phyloP scores from a whole-genome alignment of 177 flowering plant species.

The Vitis hybrid region DNA sequence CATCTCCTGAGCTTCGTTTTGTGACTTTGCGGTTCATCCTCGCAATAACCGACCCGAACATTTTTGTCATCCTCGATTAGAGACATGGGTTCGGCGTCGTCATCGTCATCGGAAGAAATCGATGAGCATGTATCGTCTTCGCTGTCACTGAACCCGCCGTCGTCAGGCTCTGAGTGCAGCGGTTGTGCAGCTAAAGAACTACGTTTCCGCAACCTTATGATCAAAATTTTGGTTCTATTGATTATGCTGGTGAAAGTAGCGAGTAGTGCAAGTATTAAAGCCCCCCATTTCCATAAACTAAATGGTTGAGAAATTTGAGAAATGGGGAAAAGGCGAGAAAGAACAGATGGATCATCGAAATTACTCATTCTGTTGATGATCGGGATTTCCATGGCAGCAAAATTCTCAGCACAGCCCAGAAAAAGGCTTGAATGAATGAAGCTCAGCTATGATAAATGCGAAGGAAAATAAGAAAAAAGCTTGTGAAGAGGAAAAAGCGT shows the following conservation, averaged over 20 bases:
- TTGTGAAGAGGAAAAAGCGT: not conserved
- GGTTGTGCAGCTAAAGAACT: constrained; percentile 13
- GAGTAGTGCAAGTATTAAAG: constrained; percentile 55
- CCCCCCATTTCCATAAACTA: constrained; percentile 69
- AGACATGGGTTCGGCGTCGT: not conserved
- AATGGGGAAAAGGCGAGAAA: constrained; percentile 30
- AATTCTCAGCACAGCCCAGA: too few species aligned
- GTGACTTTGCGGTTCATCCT: constrained; percentile 22
- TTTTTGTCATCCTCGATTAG: constrained; percentile 21
- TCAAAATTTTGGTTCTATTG: constrained; percentile 26
- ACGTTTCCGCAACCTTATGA: constrained; percentile 24
- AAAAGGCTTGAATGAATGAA: too few species aligned
- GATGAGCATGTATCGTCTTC: constrained; percentile 7
- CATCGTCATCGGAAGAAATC: constrained; percentile 2
- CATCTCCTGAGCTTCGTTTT: constrained; percentile 21
- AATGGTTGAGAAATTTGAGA: constrained; percentile 19
- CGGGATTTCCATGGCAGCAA: constrained; percentile 47
- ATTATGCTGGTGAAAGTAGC: constrained; percentile 56
- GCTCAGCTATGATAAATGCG: too few species aligned
- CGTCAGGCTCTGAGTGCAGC: not conserved
- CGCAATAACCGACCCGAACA: constrained; percentile 17
- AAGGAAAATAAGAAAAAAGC: not conserved
- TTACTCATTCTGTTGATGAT: constrained; percentile 45
- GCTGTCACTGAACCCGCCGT: not conserved
- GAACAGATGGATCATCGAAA: constrained; percentile 51